Evolutionary conservation across 2,329 filamentous ascomycete species (phyloP).

Genomic region (Fusarium concolor): DNA sequence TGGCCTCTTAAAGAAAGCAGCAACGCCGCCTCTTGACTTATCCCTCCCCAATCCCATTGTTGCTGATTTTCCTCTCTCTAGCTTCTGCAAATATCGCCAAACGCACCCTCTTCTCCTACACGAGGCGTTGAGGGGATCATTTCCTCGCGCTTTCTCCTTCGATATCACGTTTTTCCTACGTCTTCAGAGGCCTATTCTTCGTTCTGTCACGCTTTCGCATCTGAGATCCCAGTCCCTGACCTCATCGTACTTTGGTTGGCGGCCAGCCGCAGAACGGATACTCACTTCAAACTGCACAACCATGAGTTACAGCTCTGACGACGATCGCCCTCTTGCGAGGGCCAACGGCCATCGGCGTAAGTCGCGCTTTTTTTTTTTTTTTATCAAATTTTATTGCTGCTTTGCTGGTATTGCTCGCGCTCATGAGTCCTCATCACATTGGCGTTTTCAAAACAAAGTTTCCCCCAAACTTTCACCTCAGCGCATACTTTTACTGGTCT

Average conservation of each 20-base stretch:
- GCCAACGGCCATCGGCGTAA: constrained; percentile 79
- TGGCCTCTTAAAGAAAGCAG: constrained; percentile 39
- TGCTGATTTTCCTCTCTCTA: constrained; percentile 34
- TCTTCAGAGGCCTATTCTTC: constrained; percentile 25
- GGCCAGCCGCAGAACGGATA: constrained; percentile 42
- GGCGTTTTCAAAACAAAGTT: constrained; percentile 37
- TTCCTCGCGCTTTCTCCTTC: constrained; percentile 32
- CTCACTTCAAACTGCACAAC: constrained; percentile 43
- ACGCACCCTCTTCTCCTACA: constrained; percentile 51
- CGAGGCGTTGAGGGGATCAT: constrained; percentile 51
- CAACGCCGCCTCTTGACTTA: constrained; percentile 38
- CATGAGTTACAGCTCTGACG: constrained; percentile 76
- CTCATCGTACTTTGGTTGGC: constrained; percentile 42
- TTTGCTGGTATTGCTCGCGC: constrained; percentile 41
- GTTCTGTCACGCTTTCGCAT: constrained; percentile 29
- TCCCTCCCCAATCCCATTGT: constrained; percentile 44
- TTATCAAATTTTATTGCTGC: constrained; percentile 39
- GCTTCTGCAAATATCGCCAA: constrained; percentile 31
- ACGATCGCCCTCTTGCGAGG: constrained; percentile 82
- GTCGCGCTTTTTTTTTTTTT: constrained; percentile 53
- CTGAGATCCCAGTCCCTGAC: constrained; percentile 48
- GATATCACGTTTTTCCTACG: constrained; percentile 29
- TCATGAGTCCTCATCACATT: constrained; percentile 21
- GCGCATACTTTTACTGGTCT: constrained; percentile 22
- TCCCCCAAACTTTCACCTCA: constrained; percentile 11